These are phyloP conservation scores for Warburgia ugandensis DNA, from an alignment of 164 flowering plant genomes.

Conservation along the genomic window DNA sequence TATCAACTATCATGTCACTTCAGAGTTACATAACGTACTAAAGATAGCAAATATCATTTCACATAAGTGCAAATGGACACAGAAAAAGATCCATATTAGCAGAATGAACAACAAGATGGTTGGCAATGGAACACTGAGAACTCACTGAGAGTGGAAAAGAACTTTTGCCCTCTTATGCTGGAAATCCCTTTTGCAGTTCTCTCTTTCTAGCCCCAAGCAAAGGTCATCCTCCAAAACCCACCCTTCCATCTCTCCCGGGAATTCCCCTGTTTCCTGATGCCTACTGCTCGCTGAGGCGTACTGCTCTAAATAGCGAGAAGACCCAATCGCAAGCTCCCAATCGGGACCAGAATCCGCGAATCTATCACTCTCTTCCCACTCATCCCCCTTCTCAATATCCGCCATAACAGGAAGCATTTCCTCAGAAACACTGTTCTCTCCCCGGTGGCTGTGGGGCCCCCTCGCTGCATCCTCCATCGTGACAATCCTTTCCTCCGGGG, in stretches of 20 bases:
- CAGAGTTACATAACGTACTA: too few relatives aligned
- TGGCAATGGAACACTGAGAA: neutral
- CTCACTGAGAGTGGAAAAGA: constrained; percentile 44
- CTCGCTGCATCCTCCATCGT: neutral
- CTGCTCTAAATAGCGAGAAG: constrained; percentile 10
- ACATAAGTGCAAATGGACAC: too few relatives aligned
- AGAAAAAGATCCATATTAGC: neutral
- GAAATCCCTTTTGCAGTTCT: constrained; percentile 28
- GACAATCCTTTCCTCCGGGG: too few relatives aligned
- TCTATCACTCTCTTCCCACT: constrained; percentile 11
- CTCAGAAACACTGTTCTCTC: too few relatives aligned
- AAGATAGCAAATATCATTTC: neutral
- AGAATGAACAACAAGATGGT: neutral
- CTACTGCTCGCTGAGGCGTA: constrained; percentile 14
- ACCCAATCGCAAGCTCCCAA: constrained; percentile 19
- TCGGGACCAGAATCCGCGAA: too few relatives aligned
- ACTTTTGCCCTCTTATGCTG: constrained; percentile 73
- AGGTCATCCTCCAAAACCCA: constrained; percentile 18
- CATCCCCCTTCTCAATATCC: too few relatives aligned
- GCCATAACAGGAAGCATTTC: too few relatives aligned
- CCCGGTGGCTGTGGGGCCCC: too few relatives aligned
- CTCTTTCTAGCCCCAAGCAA: constrained; percentile 11
- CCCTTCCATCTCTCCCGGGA: constrained; percentile 3
- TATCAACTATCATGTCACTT: too few relatives aligned
- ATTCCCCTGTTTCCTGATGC: neutral